phyloP scores from a whole-genome alignment of 768 basidiomycete species.

The Phaeotremella skinneri region DNA sequence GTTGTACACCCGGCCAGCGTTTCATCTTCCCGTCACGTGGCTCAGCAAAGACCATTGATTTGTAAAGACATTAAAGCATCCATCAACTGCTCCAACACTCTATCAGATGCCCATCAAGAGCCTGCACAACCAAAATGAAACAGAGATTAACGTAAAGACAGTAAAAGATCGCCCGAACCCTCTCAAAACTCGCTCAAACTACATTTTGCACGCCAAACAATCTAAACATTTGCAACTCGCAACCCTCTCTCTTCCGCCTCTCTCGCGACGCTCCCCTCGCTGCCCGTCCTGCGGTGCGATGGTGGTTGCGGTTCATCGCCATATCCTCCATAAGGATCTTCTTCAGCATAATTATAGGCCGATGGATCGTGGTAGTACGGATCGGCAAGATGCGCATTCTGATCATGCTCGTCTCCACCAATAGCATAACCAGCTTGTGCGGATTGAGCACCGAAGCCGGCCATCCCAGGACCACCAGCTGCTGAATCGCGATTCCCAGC shows the following conservation, averaged over 20 bases:
- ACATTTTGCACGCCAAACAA: not conserved
- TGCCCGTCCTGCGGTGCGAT: slow-evolving; percentile 24
- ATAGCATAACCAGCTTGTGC: slow-evolving; percentile 24
- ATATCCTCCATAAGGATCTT: slow-evolving; percentile 36
- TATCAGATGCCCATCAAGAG: not conserved
- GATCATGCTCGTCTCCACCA: slow-evolving; percentile 11
- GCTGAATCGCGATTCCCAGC: slow-evolving; percentile 34
- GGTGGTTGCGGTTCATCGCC: slow-evolving; percentile 19
- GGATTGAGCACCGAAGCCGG: slow-evolving; percentile 36
- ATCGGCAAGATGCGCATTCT: slow-evolving; percentile 12
- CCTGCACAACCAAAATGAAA: not conserved
- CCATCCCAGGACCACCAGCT: slow-evolving; percentile 35
- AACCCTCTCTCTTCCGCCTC: slow-evolving; percentile 26
- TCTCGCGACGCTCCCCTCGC: slow-evolving; percentile 36
- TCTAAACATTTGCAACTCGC: slow-evolving; percentile 37
- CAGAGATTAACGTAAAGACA: not conserved
- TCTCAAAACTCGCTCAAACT: not conserved
- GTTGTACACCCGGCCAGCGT: too few relatives aligned
- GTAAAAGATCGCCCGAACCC: not conserved
- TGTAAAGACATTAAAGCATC: too few relatives aligned
- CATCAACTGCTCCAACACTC: too few relatives aligned
- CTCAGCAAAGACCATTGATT: too few relatives aligned
- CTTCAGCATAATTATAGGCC: slow-evolving; percentile 32
- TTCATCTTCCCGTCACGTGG: too few relatives aligned
- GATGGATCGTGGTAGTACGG: slow-evolving; percentile 37